These are phyloP conservation scores for Cladorrhinum sp. DNA, from an alignment of 2,329 filamentous ascomycete species.

Conservation along the genomic window DNA sequence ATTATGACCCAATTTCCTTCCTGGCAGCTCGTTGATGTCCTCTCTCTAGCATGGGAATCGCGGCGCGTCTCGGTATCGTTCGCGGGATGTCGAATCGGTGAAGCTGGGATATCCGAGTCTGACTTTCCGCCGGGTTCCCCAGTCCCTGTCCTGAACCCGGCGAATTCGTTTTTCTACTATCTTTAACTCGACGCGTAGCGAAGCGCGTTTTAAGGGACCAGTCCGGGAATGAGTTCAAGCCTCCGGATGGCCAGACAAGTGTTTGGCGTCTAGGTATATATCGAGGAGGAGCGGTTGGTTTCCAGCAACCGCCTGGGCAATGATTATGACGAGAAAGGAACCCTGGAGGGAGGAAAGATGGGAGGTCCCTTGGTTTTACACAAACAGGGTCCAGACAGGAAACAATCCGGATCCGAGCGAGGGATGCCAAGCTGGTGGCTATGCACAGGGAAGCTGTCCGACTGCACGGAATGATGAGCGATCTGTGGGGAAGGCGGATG, in stretches of 20 bases:
- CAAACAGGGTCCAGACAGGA: slow-evolving; percentile 24
- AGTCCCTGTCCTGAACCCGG: slow-evolving; percentile 12
- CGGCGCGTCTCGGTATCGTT: slow-evolving; percentile 1
- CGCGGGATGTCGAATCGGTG: slow-evolving; percentile 9
- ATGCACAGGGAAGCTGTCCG: slow-evolving; percentile 7
- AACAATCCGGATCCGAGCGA: slow-evolving; percentile 27
- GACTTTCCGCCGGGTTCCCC: slow-evolving; percentile 16
- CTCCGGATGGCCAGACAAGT: not conserved
- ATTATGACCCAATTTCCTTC: slow-evolving; percentile 22
- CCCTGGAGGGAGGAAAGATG: slow-evolving; percentile 5
- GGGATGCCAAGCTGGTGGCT: slow-evolving; percentile 16
- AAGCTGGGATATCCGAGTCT: slow-evolving; percentile 4
- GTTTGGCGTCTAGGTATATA: not conserved
- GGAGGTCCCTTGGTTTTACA: slow-evolving; percentile 23
- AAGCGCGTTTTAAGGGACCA: not conserved
- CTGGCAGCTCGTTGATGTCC: slow-evolving; percentile 1
- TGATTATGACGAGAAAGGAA: slow-evolving; percentile 12
- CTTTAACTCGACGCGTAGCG: not conserved
- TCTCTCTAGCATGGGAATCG: slow-evolving; percentile 16
- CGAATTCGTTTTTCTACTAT: slow-evolving; percentile 4
- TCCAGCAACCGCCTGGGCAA: slow-evolving; percentile 11
- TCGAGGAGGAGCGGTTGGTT: slow-evolving; percentile 4
- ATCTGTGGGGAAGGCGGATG: slow-evolving; percentile 28
- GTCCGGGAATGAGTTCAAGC: not conserved
- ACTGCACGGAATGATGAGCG: slow-evolving; percentile 14